Evolutionary conservation across 345 rosid genomes (phyloP).

Genomic region (Sisymbrium irio): DNA sequence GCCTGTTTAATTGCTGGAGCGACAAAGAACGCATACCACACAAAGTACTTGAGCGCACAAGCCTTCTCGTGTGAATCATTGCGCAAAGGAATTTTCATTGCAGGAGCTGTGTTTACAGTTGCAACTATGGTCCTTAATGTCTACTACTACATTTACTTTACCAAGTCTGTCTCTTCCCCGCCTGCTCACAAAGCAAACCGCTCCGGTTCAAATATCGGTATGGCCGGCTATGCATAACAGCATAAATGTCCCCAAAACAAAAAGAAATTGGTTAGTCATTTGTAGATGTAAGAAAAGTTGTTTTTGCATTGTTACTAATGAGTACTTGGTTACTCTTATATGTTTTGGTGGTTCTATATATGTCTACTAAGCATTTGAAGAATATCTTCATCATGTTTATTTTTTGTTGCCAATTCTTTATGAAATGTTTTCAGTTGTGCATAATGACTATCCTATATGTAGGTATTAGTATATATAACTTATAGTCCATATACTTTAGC

Average conservation of each 20-base stretch:
- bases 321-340: not conserved
- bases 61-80: slow-evolving; percentile 77
- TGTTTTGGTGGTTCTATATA: slow-evolving; percentile 11
- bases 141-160: slow-evolving; percentile 82
- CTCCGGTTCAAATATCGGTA: slow-evolving; percentile 56
- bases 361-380: not conserved
- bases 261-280: not conserved
- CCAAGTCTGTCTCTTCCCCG: slow-evolving; percentile 59
- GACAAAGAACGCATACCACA: slow-evolving; percentile 85
- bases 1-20: slow-evolving; percentile 95
- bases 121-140: slow-evolving; percentile 89
- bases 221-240: slow-evolving; percentile 71
- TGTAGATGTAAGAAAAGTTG: slow-evolving; percentile 19
- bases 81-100: slow-evolving; percentile 84
- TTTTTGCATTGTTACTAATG: slow-evolving; percentile 10
- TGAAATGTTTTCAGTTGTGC: not conserved
- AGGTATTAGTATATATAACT: too few relatives aligned
- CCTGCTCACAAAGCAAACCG: slow-evolving; percentile 60
- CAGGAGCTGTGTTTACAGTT: slow-evolving; percentile 86
- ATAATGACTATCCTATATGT: not conserved
- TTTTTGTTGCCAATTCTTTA: not conserved
- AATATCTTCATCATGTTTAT: not conserved
- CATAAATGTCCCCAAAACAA: not conserved
- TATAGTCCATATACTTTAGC: too few relatives aligned
- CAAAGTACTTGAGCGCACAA: slow-evolving; percentile 78